Conservation (phyloP, 495 filamentous ascomycete species). For the Penicillium parvum region DNA sequence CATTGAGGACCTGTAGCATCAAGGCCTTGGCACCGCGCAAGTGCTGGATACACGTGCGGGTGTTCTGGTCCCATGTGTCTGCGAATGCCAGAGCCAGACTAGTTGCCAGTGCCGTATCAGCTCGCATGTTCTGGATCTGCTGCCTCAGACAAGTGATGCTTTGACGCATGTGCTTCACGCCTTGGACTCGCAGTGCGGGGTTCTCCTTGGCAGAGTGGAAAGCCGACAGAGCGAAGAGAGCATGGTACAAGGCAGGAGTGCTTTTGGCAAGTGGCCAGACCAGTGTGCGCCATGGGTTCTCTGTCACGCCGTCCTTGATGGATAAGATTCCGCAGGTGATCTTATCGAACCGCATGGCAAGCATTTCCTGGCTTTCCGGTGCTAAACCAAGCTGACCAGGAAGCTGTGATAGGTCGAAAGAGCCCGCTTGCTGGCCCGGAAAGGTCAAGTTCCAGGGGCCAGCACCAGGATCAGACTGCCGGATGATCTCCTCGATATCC, state of each 20-base stretch:
- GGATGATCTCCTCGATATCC: constrained; percentile 58
- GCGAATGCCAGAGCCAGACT: constrained; percentile 71
- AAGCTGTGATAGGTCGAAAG: constrained; percentile 7
- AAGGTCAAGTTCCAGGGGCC: constrained; percentile 36
- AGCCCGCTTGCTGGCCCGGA: constrained; percentile 1
- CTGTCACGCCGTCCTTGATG: constrained; percentile 62
- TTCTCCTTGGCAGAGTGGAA: constrained; percentile 66
- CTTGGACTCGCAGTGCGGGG: constrained; percentile 55
- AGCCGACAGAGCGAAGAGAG: constrained; percentile 68
- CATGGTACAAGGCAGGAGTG: constrained; percentile 68
- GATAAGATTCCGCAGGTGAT: constrained; percentile 75
- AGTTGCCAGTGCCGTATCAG: constrained; percentile 67
- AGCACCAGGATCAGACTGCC: constrained; percentile 37
- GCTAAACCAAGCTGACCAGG: constrained; percentile 26
- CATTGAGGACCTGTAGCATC: constrained; percentile 53
- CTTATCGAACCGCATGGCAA: constrained; percentile 63
- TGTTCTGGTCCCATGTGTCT: constrained; percentile 75
- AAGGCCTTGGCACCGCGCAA: constrained; percentile 65
- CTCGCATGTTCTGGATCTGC: constrained; percentile 56
- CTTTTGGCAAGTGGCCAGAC: constrained; percentile 67
- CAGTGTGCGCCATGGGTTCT: constrained; percentile 75
- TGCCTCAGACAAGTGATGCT: constrained; percentile 57
- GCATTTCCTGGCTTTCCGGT: constrained; percentile 55
- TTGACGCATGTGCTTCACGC: constrained; percentile 68
- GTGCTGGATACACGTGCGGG: constrained; percentile 69